Evolutionary conservation across 1,139 yeast species (phyloP), one percentile per base, ranked within the genome.

Genomic region (Martiniozyma asiatica): DNA sequence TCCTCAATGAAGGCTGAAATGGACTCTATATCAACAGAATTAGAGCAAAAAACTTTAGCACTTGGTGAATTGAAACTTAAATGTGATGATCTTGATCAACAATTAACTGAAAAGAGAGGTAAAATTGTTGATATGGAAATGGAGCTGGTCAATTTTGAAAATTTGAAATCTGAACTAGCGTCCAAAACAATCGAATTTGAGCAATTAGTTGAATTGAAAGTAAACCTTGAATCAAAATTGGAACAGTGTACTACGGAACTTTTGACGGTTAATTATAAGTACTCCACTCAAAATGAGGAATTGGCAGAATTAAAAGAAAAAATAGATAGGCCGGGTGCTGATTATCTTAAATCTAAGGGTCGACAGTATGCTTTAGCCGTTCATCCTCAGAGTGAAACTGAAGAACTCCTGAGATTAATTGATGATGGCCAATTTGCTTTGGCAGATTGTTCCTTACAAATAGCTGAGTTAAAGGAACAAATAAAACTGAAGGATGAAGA

Each of bases 271-370:
- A 20, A 30, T 23, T 24, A 17, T 7, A 19, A 36, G 5, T 29
- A 36, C 22, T 14, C 14, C 6, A 31, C 20, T 13, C 35, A 26
- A 14, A 15, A 26, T 9, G 20, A 17, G 5, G 21, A 29, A 15
- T 24, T 27, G n/a, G 20, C n/a, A 12, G 31, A 23, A 7, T 32
- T 9, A 8, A 25, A 34, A 20, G 11, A 20, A 8, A 20, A 30
- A 24, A 18, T 35, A 7, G 39, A 38, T 7, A 32, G 30, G 5
- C 48, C 48, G 11, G 32, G 46, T 10, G 9, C 32, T 6, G 52
- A 43, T 5, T 47, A 42, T 18, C 22, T 56, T 37, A 34, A 44
- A 5, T 44, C 41, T 4, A 53, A 55, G n/a, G n/a, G 7, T 42
- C 43, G 3, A 44, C 24, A 2, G 10, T 11, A 7, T 28, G n/a